Evolutionary conservation across 306 rosid genomes (phyloP), one percentile per base, ranked within the genome.

Genomic region (Rosa rugosa): DNA sequence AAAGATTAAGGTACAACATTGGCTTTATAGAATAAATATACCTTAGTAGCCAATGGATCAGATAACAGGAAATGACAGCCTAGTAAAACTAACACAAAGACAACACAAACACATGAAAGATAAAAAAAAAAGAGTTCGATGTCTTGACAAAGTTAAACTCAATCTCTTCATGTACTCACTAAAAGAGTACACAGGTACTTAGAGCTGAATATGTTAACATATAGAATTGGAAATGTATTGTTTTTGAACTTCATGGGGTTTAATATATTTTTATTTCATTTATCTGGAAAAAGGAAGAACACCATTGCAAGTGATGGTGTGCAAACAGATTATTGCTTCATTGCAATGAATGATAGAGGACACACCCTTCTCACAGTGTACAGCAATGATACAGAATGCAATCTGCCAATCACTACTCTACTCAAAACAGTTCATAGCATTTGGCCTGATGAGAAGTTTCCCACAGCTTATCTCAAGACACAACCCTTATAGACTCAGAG

Each of bases 381-480:
- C 25, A 59, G 23, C 42, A 57, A n/a, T 60, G 56, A 75, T 3
- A 46, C 41, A 13, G 25, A 38, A 8, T 6, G 41, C n/a, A 9
- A 6, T 25, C 10, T 75, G 47, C 54, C 36, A 57, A 54, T 8
- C 47, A 40, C 40, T 56, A 5, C 20, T 38, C 51, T n/a, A 7
- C 51, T 16, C 22, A 40, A 62, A 54, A 73, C 65, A 38, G 16
- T 70, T 70, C 41, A 70, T 23, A 25, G 45, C 14, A 73, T 5
- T 14, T 38, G 31, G 13, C 51, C 45, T 17, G 44, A 62, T 4
- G 69, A 75, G 41, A 45, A 44, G 13, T 46, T 60, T 63, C 5
- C 41, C 45, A 57, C 31, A 45, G 36, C 70, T 18, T 42, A 75
- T 62, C 31, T 62, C 20, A 73, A 68, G 41, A 57, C 70, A 75